A percentile compares a stretch with the other conserved stretches of the same genome.
phyloP scores from a whole-genome alignment of 148 eudicot genomes.

The Camellia sinensis region DNA sequence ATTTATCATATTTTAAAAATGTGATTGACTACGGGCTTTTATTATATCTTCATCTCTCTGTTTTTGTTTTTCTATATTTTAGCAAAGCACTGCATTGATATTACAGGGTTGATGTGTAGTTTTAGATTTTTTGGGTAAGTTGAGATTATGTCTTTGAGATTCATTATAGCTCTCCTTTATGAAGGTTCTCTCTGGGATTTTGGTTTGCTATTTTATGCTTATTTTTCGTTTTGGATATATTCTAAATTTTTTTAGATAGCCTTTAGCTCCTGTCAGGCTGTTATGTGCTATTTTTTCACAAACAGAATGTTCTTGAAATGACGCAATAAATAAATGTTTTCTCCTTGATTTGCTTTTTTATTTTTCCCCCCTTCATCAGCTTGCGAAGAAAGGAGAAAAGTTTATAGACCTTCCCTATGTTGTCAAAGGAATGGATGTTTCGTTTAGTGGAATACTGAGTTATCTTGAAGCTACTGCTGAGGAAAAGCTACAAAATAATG shows the following conservation, averaged over 20 bases:
- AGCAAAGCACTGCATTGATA: not conserved
- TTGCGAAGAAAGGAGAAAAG: constrained; percentile 91
- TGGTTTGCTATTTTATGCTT: not conserved
- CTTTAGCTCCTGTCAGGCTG: not conserved
- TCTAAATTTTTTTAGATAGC: not conserved
- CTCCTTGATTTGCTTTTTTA: not conserved
- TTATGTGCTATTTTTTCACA: not conserved
- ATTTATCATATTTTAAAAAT: no score
- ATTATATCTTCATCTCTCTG: no score
- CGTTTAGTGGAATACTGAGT: constrained; percentile 93
- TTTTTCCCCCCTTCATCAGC: constrained; percentile 40
- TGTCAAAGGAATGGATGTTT: constrained; percentile 98
- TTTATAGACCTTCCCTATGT: constrained; percentile 91
- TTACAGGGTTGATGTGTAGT: not conserved
- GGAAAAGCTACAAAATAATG: constrained; percentile 75
- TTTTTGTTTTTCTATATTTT: no score
- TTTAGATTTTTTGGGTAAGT: not conserved
- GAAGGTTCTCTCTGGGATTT: not conserved
- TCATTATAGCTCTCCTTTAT: not conserved
- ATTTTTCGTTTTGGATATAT: not conserved
- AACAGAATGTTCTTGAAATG: not conserved
- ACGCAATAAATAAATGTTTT: not conserved
- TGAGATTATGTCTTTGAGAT: no score
- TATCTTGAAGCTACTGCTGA: constrained; percentile 82
- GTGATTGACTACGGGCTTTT: no score